Percentiles rank a stretch among this genome's conserved stretches.
phyloP scores from a whole-genome alignment of 139 green algal species.

The Picochlorum sp. region DNA sequence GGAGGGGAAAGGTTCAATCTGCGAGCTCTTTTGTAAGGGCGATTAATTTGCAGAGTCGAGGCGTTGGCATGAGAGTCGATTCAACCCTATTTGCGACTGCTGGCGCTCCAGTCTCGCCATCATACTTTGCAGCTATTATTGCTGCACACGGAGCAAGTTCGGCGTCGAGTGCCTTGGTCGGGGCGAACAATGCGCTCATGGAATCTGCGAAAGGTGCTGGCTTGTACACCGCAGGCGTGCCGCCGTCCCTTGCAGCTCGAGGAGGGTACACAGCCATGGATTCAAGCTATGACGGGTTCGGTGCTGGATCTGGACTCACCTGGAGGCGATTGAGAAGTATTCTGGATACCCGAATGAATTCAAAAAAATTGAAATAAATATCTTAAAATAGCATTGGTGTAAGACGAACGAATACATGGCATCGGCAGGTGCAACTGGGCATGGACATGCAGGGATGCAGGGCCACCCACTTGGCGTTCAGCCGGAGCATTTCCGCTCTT shows the following conservation, averaged over 20 bases:
- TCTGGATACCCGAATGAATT: slow-evolving; percentile 9
- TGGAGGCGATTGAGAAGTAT: slow-evolving; percentile 28
- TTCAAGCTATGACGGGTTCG: slow-evolving; percentile 33
- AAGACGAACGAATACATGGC: no score
- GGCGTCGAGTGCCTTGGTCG: slow-evolving; percentile 13
- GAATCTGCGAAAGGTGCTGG: slow-evolving; percentile 27
- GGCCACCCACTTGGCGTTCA: neutral
- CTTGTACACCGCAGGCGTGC: slow-evolving; percentile 29
- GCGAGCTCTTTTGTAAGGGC: slow-evolving; percentile 23
- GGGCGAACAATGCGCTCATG: slow-evolving; percentile 18
- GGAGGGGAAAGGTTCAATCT: slow-evolving; percentile 11
- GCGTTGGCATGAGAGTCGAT: slow-evolving; percentile 25
- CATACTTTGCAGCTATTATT: slow-evolving; percentile 16
- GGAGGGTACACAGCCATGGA: slow-evolving; percentile 29
- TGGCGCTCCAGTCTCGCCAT: slow-evolving; percentile 9
- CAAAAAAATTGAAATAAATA: neutral
- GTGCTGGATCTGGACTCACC: slow-evolving; percentile 31
- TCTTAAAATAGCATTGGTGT: neutral
- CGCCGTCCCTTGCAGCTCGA: slow-evolving; percentile 21
- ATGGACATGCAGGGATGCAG: neutral
- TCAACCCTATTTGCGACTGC: slow-evolving; percentile 17
- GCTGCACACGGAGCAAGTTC: neutral
- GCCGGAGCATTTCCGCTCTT: neutral
- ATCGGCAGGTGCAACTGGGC: neutral
- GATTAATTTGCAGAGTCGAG: slow-evolving; percentile 22